phyloP scores from a whole-genome alignment of 345 rosid genomes.

The Pelargonium nanum region DNA sequence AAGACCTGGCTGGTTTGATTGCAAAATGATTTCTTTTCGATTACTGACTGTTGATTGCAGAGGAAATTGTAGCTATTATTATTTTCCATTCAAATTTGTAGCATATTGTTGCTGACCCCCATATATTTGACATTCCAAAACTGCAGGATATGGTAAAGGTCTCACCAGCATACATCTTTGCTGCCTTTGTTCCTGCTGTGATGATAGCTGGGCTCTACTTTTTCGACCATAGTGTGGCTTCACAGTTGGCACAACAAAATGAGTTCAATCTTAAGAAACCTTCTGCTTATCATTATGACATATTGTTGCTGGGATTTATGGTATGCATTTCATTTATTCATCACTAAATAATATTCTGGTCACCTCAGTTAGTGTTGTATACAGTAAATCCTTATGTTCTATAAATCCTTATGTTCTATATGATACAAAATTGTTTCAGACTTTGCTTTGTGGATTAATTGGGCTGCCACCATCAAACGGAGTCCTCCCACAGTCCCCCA shows the following conservation, averaged over 20 bases:
- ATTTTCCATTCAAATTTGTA: too few relatives aligned
- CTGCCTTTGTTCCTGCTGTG: constrained; percentile 63
- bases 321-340: constrained; percentile 15
- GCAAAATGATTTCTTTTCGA: too few relatives aligned
- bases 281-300: constrained; percentile 73
- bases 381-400: not conserved
- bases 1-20: too few relatives aligned
- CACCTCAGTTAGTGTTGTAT: not conserved
- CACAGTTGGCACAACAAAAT: constrained; percentile 78
- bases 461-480: constrained; percentile 92
- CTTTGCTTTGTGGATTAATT: constrained; percentile 70
- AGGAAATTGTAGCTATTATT: too few relatives aligned
- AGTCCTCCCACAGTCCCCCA: constrained; percentile 84
- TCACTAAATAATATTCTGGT: not conserved
- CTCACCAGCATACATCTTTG: constrained; percentile 55
- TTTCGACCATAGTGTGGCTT: constrained; percentile 87
- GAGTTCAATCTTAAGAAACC: constrained; percentile 75
- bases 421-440: constrained; percentile 31
- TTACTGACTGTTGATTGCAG: not conserved
- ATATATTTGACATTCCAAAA: not conserved
- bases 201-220: constrained; percentile 87
- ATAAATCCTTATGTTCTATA: not conserved
- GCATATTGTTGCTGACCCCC: too few relatives aligned
- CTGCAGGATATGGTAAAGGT: constrained; percentile 76
- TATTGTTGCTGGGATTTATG: constrained; percentile 60